Base-by-base conservation (phyloP, 2,329 filamentous ascomycete species). In the Plectosphaerella cucumerina region DNA sequence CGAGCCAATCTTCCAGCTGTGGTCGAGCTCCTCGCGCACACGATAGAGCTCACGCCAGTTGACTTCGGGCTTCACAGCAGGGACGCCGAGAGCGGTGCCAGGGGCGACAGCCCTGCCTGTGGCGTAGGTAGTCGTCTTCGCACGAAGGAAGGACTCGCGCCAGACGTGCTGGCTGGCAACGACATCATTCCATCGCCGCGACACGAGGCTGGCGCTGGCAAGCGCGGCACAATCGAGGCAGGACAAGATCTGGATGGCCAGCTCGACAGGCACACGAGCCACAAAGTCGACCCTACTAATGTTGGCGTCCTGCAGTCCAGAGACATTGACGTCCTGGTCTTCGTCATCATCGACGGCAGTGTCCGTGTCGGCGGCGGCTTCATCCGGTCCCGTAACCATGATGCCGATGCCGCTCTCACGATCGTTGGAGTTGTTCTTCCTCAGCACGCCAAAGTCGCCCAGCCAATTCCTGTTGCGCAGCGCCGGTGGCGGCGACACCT, bases 1-100 rank as follows among this genome's bases (percentile, higher is more conserved):
- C 58, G 86, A 85, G 50, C 89, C 87, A 47, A 85, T 75, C 60
- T 82, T 85, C 94, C 94, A 99, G 56, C 89, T 84, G 57, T 78
- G 75, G 59, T 90, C 86, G 54, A 99, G 78, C 55, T 87, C 80
- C 53, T 85, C 81, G 59, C 89, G 86, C 43, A 89, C 86, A 59
- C 84, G 77, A 67, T 92, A 96, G 65, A 97, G 89, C 57, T 84
- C 81, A 70, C 88, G 90, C 90, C 91, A 99, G 64, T 96, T 80
- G 58, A 89, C 89, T 35, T 78, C 77, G 4, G 84, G 84, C 4
- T 67, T 66, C 23, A 78, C 63, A 2, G 68, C 55, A 9, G 83
- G 83, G 5, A 86, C 68, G 35, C 83, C 83, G n/a, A 78, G 67
- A 1, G 82, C 82, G 2, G 67, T 65, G 33, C 81, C 81, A 0